Evolutionary conservation across 2,329 filamentous ascomycete genomes (phyloP), one percentile per base, ranked within the genome.

Genomic region (Phaeosphaeriaceae sp.): DNA sequence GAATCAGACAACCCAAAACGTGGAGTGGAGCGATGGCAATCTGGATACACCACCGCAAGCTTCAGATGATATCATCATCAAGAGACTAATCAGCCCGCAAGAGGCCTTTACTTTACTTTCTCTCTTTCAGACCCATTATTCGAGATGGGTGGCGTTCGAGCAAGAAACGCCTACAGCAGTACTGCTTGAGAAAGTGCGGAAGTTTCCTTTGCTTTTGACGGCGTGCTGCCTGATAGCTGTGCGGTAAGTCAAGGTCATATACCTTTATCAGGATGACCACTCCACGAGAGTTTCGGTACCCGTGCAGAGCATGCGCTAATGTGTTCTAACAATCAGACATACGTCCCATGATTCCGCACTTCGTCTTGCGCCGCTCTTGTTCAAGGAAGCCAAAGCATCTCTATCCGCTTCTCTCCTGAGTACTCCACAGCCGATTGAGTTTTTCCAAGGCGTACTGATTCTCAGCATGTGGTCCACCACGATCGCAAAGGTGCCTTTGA

Each of bases 391-490:
- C 5, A 75, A 71, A 48, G 31, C 60, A 9, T 60, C 74, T 7
- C 54, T 77, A 1, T 72, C 73, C 1, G 58, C 57, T 3, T 66
- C 70, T 0, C 63, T 81, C 31, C 70, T 82, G 5, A 62, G 65
- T 2, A 71, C 75, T 3, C 78, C 79, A 5, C 80, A 82, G 48
- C 59, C 75, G 2, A 67, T 80, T 11, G 77, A 79, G 22, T 82
- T 81, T 60, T 81, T 82, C 45, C 80, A 82, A 62, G 76, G 79
- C 7, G 69, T 72, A 7, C 60, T 82, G 1, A 71, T 82, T n/a
- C 66, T 82, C 4, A 78, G 76, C 51, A 65, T 82, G 66, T 82
- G 80, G 80, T 82, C 80, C 4, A 82, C 79, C 0, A 82, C 80
- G 1, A 78, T 81, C 24, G 78, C 78, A 1, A 78, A 81, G 54